phyloP scores from a whole-genome alignment of 78 protist genomes.

The Emiliania huxleyi region DNA sequence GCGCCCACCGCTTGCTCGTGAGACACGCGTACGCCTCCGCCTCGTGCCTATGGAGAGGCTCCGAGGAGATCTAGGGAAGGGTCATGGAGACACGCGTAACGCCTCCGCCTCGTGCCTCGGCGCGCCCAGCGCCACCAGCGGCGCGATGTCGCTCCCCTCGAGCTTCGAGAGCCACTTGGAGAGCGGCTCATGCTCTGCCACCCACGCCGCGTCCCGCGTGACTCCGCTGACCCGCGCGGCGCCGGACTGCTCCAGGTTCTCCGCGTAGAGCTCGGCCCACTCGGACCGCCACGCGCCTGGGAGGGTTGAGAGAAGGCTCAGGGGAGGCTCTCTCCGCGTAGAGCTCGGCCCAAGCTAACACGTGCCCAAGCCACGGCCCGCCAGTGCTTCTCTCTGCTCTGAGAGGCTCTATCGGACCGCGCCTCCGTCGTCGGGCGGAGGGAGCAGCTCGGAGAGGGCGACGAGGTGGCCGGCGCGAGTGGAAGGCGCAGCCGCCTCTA shows the following conservation, averaged over 20 bases:
- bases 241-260: not conserved
- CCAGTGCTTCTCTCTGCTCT: no score
- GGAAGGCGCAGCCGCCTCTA: not conserved
- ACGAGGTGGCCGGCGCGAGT: not conserved
- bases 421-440: no score
- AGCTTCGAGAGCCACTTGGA: not conserved
- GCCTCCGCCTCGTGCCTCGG: not conserved
- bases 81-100: not conserved
- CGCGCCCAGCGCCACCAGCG: not conserved
- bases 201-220: not conserved
- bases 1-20: not conserved
- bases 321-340: no score
- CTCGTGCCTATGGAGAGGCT: no score
- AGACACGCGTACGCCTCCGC: not conserved
- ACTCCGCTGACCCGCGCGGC: not conserved
- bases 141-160: not conserved
- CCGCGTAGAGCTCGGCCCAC: not conserved
- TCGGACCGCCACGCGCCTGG: not conserved
- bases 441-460: not conserved
- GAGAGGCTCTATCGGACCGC: no score
- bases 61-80: no score
- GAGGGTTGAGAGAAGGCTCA: no score
- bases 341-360: no score
- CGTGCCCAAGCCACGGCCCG: no score
- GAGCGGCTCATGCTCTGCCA: not conserved